These are phyloP conservation scores for Fusarium tanahbumbuense DNA, from an alignment of 2,329 filamentous ascomycete genomes.

Conservation along the genomic window DNA sequence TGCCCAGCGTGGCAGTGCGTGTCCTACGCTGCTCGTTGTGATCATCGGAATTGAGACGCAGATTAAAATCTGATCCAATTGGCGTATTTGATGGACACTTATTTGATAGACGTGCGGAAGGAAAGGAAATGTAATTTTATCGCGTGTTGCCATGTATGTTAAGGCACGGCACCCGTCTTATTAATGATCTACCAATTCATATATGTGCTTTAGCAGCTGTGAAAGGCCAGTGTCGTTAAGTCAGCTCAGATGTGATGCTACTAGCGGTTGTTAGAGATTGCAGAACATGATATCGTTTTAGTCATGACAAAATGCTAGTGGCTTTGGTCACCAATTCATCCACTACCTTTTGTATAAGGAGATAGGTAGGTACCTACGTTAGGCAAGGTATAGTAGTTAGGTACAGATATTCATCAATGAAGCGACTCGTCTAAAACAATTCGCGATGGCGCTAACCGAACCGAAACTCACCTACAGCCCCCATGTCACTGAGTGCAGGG, in stretches of 20 bases:
- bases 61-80: slow-evolving; percentile 39
- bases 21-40: slow-evolving; percentile 30
- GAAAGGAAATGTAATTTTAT: slow-evolving; percentile 57
- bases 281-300: not conserved
- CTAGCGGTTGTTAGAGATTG: not conserved
- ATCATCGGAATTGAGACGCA: slow-evolving; percentile 27
- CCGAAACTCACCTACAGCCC: not conserved
- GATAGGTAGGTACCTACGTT: no score
- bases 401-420: not conserved
- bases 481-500: slow-evolving; percentile 10
- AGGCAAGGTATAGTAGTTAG: not conserved
- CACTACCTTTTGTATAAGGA: not conserved
- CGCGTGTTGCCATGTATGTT: slow-evolving; percentile 54
- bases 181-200: slow-evolving; percentile 49
- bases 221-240: not conserved
- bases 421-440: not conserved
- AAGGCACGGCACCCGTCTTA: slow-evolving; percentile 46
- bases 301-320: not conserved
- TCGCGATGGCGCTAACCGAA: not conserved
- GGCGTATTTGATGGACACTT: slow-evolving; percentile 45
- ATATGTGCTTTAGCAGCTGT: slow-evolving; percentile 11
- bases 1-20: slow-evolving; percentile 27
- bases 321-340: not conserved
- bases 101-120: slow-evolving; percentile 53
- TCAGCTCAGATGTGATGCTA: not conserved